Conservation (phyloP, 352 stramenopile genomes). For the Saprolegnia diclina region DNA sequence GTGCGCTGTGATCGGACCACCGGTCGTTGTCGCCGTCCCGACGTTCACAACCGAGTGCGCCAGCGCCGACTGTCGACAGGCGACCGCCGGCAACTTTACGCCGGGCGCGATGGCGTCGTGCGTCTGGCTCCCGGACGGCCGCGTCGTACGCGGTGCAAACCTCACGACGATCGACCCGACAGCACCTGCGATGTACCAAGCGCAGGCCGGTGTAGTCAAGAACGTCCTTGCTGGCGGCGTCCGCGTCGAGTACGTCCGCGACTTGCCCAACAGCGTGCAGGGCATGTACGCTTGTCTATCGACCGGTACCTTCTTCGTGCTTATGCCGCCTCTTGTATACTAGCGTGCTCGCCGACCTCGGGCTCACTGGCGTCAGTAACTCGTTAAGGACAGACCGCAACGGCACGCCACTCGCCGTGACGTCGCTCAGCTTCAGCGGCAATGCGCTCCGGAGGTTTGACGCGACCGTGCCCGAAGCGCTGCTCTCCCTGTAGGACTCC, state of each 20-base stretch:
- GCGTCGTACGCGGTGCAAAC: constrained; percentile 12
- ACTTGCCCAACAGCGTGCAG: not conserved
- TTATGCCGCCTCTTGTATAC: not conserved
- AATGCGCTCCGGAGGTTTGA: not conserved
- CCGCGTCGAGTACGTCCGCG: not conserved
- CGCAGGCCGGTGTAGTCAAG: not conserved
- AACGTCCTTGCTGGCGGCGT: not conserved
- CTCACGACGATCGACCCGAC: not conserved
- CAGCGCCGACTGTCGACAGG: not conserved
- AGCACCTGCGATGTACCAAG: not conserved
- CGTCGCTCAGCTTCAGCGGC: not conserved
- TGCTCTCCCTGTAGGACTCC: not conserved
- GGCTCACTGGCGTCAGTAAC: not conserved
- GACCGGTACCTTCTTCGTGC: not conserved
- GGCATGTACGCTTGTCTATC: not conserved
- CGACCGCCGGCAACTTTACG: not conserved
- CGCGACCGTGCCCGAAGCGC: not conserved
- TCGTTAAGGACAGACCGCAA: not conserved
- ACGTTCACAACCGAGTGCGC: not conserved
- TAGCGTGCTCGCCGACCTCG: not conserved
- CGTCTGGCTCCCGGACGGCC: constrained; percentile 20
- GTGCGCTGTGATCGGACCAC: not conserved
- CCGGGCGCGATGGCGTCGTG: constrained; percentile 13
- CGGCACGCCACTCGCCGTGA: not conserved
- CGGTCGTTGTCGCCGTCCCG: not conserved